Conservation (phyloP, 768 basidiomycete genomes). For the Tylopilus cervinicoccineus region DNA sequence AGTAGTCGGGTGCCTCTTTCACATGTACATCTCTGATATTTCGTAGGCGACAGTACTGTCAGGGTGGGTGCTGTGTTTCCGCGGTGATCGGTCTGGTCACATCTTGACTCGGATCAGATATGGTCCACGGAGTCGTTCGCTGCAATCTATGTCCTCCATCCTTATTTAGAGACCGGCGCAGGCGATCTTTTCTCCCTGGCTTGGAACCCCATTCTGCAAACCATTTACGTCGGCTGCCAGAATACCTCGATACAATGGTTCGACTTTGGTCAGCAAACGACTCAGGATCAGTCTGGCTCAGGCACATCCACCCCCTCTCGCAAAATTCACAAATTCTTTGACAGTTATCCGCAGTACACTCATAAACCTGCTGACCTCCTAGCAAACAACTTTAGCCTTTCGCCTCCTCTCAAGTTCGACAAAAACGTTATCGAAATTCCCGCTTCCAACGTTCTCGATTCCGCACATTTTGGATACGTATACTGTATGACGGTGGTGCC, state of each 20-base stretch:
- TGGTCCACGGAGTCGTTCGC: constrained; percentile 74
- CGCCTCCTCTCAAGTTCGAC: constrained; percentile 21
- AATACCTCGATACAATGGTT: constrained; percentile 93
- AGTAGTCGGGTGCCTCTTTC: constrained; percentile 16
- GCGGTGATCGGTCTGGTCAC: not conserved
- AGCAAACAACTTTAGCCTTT: constrained; percentile 50
- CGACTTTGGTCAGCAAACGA: constrained; percentile 41
- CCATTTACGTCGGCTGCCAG: constrained; percentile 85
- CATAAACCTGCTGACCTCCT: constrained; percentile 63
- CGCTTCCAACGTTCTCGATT: constrained; percentile 69
- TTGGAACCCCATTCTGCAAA: constrained; percentile 67
- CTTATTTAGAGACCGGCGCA: constrained; percentile 74
- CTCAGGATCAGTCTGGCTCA: constrained; percentile 16
- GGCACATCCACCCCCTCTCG: constrained; percentile 38
- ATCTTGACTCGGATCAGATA: constrained; percentile 44
- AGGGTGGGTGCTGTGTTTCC: constrained; percentile 45
- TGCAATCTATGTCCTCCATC: constrained; percentile 68
- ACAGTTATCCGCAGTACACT: constrained; percentile 76
- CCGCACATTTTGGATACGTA: constrained; percentile 93
- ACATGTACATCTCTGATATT: constrained; percentile 1
- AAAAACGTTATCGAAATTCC: constrained; percentile 48
- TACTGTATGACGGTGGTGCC: constrained; percentile 69
- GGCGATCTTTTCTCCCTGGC: constrained; percentile 86
- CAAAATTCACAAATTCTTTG: constrained; percentile 86
- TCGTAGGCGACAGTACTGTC: constrained; percentile 80